Conservation (phyloP, 192 early-diverging fungal genomes). For the Phycomyces blakesleeanus region DNA sequence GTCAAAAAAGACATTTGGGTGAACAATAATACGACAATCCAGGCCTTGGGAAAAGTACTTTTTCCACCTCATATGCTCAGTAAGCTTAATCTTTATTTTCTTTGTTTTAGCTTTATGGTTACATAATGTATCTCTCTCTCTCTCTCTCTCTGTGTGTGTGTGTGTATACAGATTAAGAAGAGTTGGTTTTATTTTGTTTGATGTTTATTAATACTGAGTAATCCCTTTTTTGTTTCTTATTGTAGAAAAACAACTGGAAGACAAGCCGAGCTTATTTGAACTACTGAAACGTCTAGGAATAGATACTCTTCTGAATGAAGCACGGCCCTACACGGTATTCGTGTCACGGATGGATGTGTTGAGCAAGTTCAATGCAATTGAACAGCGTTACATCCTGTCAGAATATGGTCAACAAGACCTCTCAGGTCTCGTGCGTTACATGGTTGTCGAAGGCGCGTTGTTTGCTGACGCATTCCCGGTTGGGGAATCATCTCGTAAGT, state of each 20-base stretch:
- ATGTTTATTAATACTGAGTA: conserved; percentile 8
- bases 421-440: conserved; percentile 13
- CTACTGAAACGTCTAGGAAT: conserved; percentile 20
- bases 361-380: conserved; percentile 30
- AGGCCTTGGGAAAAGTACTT: conserved; percentile 43
- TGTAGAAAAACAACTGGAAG: neutral
- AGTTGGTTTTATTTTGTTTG: too few species aligned
- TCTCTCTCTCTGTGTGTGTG: neutral
- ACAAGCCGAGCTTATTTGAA: conserved; percentile 20
- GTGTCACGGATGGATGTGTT: conserved; percentile 35
- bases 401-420: conserved; percentile 41
- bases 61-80: conserved; percentile 37
- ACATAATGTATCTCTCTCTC: neutral
- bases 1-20: conserved; percentile 35
- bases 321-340: conserved; percentile 46
- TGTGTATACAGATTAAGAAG: neutral
- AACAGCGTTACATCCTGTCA: conserved; percentile 29
- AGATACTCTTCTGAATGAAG: conserved; percentile 21
- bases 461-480: conserved; percentile 9
- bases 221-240: neutral
- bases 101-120: too few species aligned
- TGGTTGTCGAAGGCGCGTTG: conserved; percentile 5
- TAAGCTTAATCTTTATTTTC: too few species aligned
- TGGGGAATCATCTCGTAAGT: conserved; percentile 12
- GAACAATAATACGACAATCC: conserved; percentile 42